Base-by-base conservation (phyloP, 2,329 filamentous ascomycete genomes). In the Alternaria triticina region DNA sequence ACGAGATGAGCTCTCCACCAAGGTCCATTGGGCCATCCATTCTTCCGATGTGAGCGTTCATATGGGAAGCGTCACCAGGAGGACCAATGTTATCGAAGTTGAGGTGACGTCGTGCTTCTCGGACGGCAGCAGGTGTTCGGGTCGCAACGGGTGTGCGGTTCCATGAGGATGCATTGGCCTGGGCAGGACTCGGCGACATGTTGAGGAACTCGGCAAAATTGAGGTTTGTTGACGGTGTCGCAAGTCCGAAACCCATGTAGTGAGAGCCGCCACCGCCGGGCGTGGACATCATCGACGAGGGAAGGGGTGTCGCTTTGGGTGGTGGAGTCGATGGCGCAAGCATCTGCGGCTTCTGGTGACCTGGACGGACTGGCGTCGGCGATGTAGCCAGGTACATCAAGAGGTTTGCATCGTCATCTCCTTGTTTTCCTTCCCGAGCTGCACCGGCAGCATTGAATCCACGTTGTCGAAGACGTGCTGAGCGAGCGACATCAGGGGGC, bases 201-300 rank as follows among this genome's bases (percentile, higher is more conserved):
- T 98, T 97, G 77, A 98, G 91, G 81, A 97, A 99, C 77, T 99
- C 96, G 56, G 94, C 89, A 82, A 98, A 97, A 82, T 98, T 96
- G 80, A 98, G 96, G 51, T 85, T 88, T 75, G 94, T 91, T 15
- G 90, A 90, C 0, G 95, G 95, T 1, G 95, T 98, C 67, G 88
- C 89, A 55, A 91, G 88, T 73, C 80, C 82, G 59, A 89, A 86
- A 52, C 86, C 85, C 47, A 90, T 80, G 73, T 89, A 91, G 43
- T 76, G 74, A 43, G 75, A 77, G 23, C 79, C 81, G 65, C 88
- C 87, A 44, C 89, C 90, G 57, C 90, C 90, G 2, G 92, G 92
- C 11, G 93, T 96, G n/a, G 88, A 91, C 92, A 96, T 95, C 88
- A 95, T 93, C 25, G 90, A 96, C 60, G 89, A 96, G 22, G 89